A percentile compares a stretch with the other conserved stretches of the same genome.
phyloP scores from a whole-genome alignment of 1,284 basidiomycete genomes.

The Irpex lacteus region DNA sequence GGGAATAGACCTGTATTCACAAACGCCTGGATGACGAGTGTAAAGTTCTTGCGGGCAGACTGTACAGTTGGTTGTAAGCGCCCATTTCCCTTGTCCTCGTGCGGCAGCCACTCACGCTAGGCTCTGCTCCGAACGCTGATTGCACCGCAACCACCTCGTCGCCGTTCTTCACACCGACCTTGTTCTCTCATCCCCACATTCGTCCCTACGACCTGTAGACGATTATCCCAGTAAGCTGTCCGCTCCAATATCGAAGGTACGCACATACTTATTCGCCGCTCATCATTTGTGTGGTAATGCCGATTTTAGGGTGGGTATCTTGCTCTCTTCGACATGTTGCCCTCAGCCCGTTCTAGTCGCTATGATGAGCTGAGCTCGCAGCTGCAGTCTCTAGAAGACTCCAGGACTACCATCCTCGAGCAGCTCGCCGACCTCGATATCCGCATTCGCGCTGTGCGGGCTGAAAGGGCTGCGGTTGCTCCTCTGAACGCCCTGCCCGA shows the following conservation, averaged over 20 bases:
- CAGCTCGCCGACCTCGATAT: neutral
- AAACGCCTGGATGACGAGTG: neutral
- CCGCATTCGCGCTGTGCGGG: neutral
- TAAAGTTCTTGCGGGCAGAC: neutral
- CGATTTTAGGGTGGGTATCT: neutral
- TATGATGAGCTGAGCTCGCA: neutral
- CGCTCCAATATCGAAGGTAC: neutral
- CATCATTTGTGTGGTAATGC: neutral
- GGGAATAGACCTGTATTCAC: neutral
- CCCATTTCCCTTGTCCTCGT: neutral
- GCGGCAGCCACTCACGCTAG: neutral
- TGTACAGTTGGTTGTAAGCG: neutral
- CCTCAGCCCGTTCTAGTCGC: neutral
- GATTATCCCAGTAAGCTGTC: neutral
- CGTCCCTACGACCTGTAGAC: neutral
- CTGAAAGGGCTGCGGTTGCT: neutral
- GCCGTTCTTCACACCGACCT: neutral
- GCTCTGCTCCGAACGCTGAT: neutral
- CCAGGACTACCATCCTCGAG: neutral
- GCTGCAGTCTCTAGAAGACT: neutral
- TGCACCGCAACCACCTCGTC: neutral
- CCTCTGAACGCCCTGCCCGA: conserved; percentile 4
- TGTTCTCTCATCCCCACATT: neutral
- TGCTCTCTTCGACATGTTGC: neutral
- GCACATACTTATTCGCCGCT: neutral